Percentiles rank a stretch among this genome's conserved stretches.
Conservation (phyloP, 345 rosid species). For the Eucalyptus curtisii region DNA sequence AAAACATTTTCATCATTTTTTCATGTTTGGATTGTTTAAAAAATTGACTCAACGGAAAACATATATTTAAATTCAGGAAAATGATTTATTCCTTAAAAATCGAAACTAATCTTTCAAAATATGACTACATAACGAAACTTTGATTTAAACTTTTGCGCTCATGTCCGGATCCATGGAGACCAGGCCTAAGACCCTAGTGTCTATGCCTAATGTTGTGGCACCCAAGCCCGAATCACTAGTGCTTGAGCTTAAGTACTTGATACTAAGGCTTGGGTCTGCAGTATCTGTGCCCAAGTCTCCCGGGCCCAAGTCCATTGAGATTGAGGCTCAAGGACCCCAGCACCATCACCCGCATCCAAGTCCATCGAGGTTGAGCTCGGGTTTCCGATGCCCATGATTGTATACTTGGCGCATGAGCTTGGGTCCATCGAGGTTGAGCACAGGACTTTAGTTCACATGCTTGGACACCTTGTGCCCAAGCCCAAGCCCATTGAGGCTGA, state of each 20-base stretch:
- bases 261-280: accelerated
- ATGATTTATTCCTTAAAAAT: too few species aligned
- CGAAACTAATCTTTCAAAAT: too few species aligned
- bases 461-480: accelerated
- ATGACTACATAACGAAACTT: too few species aligned
- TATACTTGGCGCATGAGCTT: accelerated
- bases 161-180: accelerated
- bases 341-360: not conserved
- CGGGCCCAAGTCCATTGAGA: not conserved
- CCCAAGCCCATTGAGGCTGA: not conserved
- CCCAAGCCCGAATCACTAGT: accelerated
- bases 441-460: too few species aligned
- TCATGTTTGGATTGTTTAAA: too few species aligned
- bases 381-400: too few species aligned
- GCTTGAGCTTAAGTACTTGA: too few species aligned
- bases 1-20: too few species aligned
- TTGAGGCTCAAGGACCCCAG: not conserved
- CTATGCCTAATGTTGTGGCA: accelerated
- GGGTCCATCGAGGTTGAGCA: too few species aligned
- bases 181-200: not conserved
- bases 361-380: accelerated
- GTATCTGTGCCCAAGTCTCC: not conserved
- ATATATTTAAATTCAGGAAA: too few species aligned
- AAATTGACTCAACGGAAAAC: too few species aligned
- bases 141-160: too few species aligned